Evolutionary conservation across 192 early-diverging fungal genomes (phyloP).

Genomic region (Umbelopsis sp.): DNA sequence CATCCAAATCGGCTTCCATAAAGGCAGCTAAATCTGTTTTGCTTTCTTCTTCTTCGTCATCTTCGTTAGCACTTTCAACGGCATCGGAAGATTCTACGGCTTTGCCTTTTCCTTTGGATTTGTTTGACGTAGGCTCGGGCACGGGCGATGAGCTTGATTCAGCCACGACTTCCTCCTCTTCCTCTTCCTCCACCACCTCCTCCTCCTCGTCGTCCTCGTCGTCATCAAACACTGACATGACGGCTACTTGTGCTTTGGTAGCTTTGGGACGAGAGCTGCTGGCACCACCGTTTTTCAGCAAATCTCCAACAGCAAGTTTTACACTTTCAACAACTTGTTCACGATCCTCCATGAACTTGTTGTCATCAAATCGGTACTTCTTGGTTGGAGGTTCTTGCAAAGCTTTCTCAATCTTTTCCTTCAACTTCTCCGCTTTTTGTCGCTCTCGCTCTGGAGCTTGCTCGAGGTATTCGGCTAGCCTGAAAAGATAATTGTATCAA

Average conservation of each 20-base stretch:
- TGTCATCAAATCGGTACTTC: conserved; percentile 86
- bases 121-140: not conserved
- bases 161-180: not conserved
- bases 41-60: conserved; percentile 16
- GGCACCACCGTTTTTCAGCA: conserved; percentile 20
- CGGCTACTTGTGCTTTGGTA: conserved; percentile 1
- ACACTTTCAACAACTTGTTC: conserved; percentile 70
- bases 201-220: conserved; percentile 29
- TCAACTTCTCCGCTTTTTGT: conserved; percentile 59
- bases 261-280: conserved; percentile 16
- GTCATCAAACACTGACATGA: conserved; percentile 25
- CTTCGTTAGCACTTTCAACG: not conserved
- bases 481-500: conserved; percentile 26
- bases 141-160: not conserved
- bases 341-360: conserved; percentile 66
- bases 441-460: conserved; percentile 68
- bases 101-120: conserved; percentile 15
- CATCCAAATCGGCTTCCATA: conserved; percentile 20
- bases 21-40: conserved; percentile 1
- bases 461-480: conserved; percentile 73
- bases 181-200: conserved; percentile 27
- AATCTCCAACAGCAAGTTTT: conserved; percentile 54
- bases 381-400: conserved; percentile 62
- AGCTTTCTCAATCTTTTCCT: conserved; percentile 83
- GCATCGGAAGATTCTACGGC: not conserved